These are phyloP conservation scores for Wickerhamomyces strasburgensis DNA, from an alignment of 805 yeast species.

Conservation along the genomic window DNA sequence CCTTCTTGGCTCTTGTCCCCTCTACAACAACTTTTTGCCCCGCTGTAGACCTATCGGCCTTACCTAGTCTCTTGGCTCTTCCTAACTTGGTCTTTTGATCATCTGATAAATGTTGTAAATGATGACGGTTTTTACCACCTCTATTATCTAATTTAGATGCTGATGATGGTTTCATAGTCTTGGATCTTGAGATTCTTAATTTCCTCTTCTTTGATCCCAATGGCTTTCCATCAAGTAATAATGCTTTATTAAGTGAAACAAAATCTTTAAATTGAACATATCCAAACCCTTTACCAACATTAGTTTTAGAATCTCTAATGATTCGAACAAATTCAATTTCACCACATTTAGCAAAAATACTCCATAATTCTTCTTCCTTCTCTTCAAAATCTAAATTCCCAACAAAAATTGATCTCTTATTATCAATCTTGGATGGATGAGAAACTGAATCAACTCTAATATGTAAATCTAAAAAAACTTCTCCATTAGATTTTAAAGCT, in stretches of 20 bases:
- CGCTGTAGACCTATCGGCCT: conserved; percentile 68
- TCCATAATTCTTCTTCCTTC: conserved; percentile 85
- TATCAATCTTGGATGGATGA: conserved; percentile 83
- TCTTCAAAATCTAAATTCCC: conserved; percentile 95
- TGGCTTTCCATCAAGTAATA: conserved; percentile 69
- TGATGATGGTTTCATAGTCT: conserved; percentile 26
- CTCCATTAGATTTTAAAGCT: conserved; percentile 54
- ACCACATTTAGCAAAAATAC: conserved; percentile 62
- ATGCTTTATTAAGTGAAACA: conserved; percentile 72
- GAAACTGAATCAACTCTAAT: conserved; percentile 89
- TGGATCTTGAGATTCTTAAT: conserved; percentile 73
- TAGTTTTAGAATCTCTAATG: conserved; percentile 87
- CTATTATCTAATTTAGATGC: conserved; percentile 8
- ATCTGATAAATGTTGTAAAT: conserved; percentile 42
- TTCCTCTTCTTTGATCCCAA: conserved; percentile 46
- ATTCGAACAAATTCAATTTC: conserved; percentile 85
- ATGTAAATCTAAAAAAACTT: conserved; percentile 66
- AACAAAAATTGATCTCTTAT: conserved; percentile 78
- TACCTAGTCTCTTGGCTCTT: conserved; percentile 73
- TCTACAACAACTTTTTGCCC: conserved; percentile 52
- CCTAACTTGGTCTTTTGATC: conserved; percentile 74
- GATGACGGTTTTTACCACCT: conserved; percentile 27
- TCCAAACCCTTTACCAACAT: conserved; percentile 96
- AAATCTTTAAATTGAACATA: conserved; percentile 83
- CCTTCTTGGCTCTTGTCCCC: conserved; percentile 76